Conservation (phyloP, 2,329 filamentous ascomycete genomes). For the Neurospora sp. region DNA sequence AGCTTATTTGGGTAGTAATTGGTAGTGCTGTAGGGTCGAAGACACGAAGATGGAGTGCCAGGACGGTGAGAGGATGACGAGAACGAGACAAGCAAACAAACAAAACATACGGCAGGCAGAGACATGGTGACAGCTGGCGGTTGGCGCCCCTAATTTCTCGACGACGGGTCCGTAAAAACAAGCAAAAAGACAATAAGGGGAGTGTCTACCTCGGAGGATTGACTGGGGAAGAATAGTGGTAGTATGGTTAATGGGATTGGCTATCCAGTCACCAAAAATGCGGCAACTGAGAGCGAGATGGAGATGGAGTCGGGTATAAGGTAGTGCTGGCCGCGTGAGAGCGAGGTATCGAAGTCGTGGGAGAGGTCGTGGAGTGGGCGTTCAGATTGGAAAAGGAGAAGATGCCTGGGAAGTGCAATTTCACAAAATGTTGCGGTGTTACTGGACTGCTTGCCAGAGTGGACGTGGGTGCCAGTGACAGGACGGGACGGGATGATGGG, state of each 20-base stretch:
- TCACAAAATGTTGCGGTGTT: slow-evolving; percentile 29
- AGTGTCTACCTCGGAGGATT: background rate
- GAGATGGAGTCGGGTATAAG: slow-evolving; percentile 13
- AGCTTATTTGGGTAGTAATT: slow-evolving; percentile 4
- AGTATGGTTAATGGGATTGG: slow-evolving; percentile 12
- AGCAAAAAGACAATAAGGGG: background rate
- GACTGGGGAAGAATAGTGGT: slow-evolving; percentile 3
- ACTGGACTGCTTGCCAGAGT: slow-evolving; percentile 1
- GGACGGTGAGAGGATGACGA: slow-evolving; percentile 1
- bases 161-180: background rate
- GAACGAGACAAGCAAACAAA: slow-evolving; percentile 4
- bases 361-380: slow-evolving; percentile 11
- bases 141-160: background rate
- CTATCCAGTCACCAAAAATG: slow-evolving; percentile 15
- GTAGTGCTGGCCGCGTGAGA: slow-evolving; percentile 14
- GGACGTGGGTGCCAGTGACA: background rate
- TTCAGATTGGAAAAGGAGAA: slow-evolving; percentile 18
- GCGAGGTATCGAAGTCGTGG: slow-evolving; percentile 19
- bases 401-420: slow-evolving; percentile 25
- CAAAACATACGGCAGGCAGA: slow-evolving; percentile 25
- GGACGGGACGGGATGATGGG: background rate
- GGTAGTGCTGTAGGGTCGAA: background rate
- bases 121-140: slow-evolving; percentile 14
- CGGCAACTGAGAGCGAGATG: slow-evolving; percentile 8
- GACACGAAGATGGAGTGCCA: background rate